Evolutionary conservation across 75 land plant species (phyloP), one percentile per base, ranked within the genome.

Genomic region (Isoetes taiwanensis): DNA sequence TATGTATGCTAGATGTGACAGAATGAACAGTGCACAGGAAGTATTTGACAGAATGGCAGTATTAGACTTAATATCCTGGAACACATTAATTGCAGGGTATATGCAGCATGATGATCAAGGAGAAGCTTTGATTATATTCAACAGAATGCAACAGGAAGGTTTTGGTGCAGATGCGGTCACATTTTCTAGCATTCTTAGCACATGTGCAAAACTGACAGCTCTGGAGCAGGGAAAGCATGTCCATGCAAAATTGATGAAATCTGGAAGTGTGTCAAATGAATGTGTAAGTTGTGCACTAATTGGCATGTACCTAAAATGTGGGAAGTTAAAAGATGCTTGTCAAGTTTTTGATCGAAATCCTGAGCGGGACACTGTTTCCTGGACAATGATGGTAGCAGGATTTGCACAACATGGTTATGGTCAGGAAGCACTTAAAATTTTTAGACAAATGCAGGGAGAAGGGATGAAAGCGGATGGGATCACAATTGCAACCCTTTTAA

Each of bases 171-270:
- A 25, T 8, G 6, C 46, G 24, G 2, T 20, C 24, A 78, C 80
- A 12, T 66, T 57, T 66, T 73, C 70, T 17, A 63, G 70, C 54
- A 63, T 66, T 4, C 57, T 78, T 17, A 57, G 64, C 50, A 69
- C 61, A 0, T 78, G 75, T 67, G 70, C 67, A 34, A 56, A 54
- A 46, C 58, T 62, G 8, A 62, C 28, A 43, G 10, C 12, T 3
- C 9, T 59, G 5, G 26, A 41, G 24, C 9, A 41, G n/a, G 68
- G 65, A 6, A 38, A 38, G 29, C 9, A 16, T 5, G 19, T 65
- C 32, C 68, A 65, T 42, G 41, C 17, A 11, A 16, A 65, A 20
- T 2, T 43, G n/a, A 42, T 65, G 3, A 61, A 30, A 41, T 58
- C 16, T 1, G 19, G 26, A n/a, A 25, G 31, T 41, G 0, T 14